A percentile compares a stretch with the other conserved stretches of the same genome.
Evolutionary conservation across 352 stramenopile genomes (phyloP).

Genomic region (Phytophthora kernoviae): DNA sequence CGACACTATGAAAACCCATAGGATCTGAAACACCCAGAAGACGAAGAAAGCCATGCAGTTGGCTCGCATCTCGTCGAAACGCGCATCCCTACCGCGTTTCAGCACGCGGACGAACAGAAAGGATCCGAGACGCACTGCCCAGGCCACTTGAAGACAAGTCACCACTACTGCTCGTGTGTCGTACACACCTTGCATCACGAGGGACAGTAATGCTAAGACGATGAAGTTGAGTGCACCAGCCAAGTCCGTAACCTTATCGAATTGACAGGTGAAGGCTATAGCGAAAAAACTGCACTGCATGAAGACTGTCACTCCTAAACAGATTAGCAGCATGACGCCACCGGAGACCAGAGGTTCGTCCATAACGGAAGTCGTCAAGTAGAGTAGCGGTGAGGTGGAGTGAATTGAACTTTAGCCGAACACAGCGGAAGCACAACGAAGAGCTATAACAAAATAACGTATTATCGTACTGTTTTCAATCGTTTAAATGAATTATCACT

Average conservation of each 20-base stretch:
- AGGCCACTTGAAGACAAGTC: slow-evolving; percentile 50
- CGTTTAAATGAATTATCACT: too few relatives aligned
- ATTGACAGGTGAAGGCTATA: slow-evolving; percentile 60
- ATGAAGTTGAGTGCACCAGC: slow-evolving; percentile 68
- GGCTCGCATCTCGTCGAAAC: slow-evolving; percentile 79
- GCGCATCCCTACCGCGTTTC: slow-evolving; percentile 69
- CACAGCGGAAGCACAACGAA: too few relatives aligned
- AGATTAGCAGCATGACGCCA: slow-evolving; percentile 49
- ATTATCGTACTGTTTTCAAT: too few relatives aligned
- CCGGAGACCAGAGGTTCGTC: slow-evolving; percentile 30
- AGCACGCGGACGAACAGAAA: slow-evolving; percentile 74
- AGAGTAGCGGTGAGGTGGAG: too few relatives aligned
- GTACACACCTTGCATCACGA: slow-evolving; percentile 50
- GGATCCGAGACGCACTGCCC: slow-evolving; percentile 66
- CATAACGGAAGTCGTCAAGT: slow-evolving; percentile 14
- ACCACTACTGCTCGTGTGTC: slow-evolving; percentile 54
- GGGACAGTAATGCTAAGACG: slow-evolving; percentile 50
- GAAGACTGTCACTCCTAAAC: slow-evolving; percentile 47
- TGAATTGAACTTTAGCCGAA: too few relatives aligned
- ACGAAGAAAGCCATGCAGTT: slow-evolving; percentile 70
- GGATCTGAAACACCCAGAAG: slow-evolving; percentile 84
- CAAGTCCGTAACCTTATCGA: slow-evolving; percentile 74
- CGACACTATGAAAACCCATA: slow-evolving; percentile 82
- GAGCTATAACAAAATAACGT: too few relatives aligned
- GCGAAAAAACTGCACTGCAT: slow-evolving; percentile 72